Evolutionary conservation across 1,284 basidiomycete genomes (phyloP), one percentile per base, ranked within the genome.

Genomic region (Cryptococcus sp.): DNA sequence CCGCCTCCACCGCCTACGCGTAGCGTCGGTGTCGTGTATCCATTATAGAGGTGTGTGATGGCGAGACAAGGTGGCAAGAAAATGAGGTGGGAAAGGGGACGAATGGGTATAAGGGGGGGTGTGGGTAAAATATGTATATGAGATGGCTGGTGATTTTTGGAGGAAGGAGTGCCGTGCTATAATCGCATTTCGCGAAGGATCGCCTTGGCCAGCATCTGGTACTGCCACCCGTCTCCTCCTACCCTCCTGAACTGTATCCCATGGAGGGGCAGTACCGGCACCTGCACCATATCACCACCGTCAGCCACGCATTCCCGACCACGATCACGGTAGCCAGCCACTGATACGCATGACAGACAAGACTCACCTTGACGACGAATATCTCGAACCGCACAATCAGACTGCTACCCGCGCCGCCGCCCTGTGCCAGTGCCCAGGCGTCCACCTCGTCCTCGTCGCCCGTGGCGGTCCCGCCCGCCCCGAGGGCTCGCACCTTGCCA

Each of bases 161-260:
- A 9, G 9, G 28, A 9, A 9, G 9, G 4, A 33, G 28, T 33
- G 47, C 16, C 8, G n/a, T 16, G 20, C 50, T 60, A 93, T 80
- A 97, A 79, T 80, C 95, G 93, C 77, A 97, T 83, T 77, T 96
- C 93, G 56, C 90, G 89, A 66, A 97, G 77, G 44, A 97, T 91
- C 57, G 93, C 83, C 70, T 91, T 85, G n/a, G 93, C 94, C 49
- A 98, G 82, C 88, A 92, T 93, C 74, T 93, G 89, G 75, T 97
- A 96, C 78, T 97, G 92, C 94, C 93, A 97, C 2, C 91, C 91
- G 66, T 97, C 92, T 3, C 94, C 94, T 45, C 89, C 85, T 0
- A 89, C 84, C 56, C 95, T 82, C 53, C 94, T 85, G 81, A 98
- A 98, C 73, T 98, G 95, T 56, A 98, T 87, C 1, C 95, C 95